Evolutionary conservation across 1,284 basidiomycete species (phyloP), one percentile per base, ranked within the genome.

Genomic region (Bjerkandera adusta): DNA sequence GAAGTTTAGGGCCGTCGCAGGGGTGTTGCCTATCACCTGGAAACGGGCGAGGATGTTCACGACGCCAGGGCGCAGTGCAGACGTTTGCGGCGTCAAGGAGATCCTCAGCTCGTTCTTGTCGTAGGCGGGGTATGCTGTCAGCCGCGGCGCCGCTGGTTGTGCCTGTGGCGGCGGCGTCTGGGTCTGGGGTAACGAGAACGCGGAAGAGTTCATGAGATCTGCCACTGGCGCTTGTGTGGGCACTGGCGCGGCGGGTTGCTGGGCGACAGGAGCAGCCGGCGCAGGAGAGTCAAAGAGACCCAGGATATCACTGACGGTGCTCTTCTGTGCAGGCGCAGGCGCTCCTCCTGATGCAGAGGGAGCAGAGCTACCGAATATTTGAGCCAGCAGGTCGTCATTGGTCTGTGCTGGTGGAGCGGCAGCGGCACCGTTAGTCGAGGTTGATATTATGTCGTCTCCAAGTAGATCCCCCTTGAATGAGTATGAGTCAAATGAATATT

Each of bases 31-130:
- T 3, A 75, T 70, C 3, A 85, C 77, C 47, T 89, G 85, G 73
- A 99, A 99, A 41, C 86, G 77, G 5, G 93, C 95, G 44, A 93
- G 72, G 53, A 99, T 89, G 68, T 94, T 89, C 25, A 97, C 86
- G 29, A 97, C 75, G 24, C 93, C 94, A 6, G 92, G 88, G 52
- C 89, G 83, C 36, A 81, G 71, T 8, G 86, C 68, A 30, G 85
- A 87, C 16, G 85, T 85, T 60, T 91, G 86, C 0, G 94, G 93
- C 0, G 92, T 94, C 48, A 99, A 72, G 1, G 89, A 92, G 53
- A 99, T 87, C 63, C 83, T 86, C 33, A 99, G 75, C 8, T 87
- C 88, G 58, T 97, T 88, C 73, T 90, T 89, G 36, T 95, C 91
- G 63, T 97, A 99, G 3, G 92, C 96, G 0, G 82, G 79, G 66